phyloP scores from a whole-genome alignment of 441 rosid species.

The Euphorbia celastroides region DNA sequence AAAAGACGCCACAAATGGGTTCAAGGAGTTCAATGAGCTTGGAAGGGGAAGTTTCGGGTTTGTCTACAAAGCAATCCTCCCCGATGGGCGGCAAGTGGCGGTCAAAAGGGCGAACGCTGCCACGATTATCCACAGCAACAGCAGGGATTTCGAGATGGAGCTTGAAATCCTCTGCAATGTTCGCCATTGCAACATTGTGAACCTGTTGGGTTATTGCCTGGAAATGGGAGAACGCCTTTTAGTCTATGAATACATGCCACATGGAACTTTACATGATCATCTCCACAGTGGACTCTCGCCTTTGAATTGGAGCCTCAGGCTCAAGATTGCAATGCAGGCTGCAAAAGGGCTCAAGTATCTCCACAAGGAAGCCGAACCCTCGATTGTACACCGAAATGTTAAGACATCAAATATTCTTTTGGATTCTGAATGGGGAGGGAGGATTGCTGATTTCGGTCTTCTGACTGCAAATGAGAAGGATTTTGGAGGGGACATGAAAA shows the following conservation, averaged over 20 bases:
- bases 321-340: conserved; percentile 78
- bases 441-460: conserved; percentile 81
- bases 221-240: conserved; percentile 88
- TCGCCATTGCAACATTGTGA: conserved; percentile 74
- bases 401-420: conserved; percentile 73
- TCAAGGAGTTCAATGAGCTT: conserved; percentile 88
- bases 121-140: conserved; percentile 80
- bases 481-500: conserved; percentile 36
- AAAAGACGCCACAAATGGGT: conserved; percentile 88
- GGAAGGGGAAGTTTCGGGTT: conserved; percentile 92
- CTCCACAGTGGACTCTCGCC: conserved; percentile 67
- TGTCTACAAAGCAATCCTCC: conserved; percentile 70
- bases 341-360: conserved; percentile 91
- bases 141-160: conserved; percentile 72
- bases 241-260: conserved; percentile 77
- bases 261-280: conserved; percentile 73
- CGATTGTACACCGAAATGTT: conserved; percentile 59
- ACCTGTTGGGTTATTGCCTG: conserved; percentile 82
- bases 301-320: conserved; percentile 66
- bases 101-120: conserved; percentile 93
- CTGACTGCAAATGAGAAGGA: conserved; percentile 47
- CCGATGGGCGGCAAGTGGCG: conserved; percentile 80
- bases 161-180: conserved; percentile 68
- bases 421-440: conserved; percentile 79
- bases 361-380: conserved; percentile 62